phyloP scores from a whole-genome alignment of 441 rosid genomes.

The Sinapis alba region DNA sequence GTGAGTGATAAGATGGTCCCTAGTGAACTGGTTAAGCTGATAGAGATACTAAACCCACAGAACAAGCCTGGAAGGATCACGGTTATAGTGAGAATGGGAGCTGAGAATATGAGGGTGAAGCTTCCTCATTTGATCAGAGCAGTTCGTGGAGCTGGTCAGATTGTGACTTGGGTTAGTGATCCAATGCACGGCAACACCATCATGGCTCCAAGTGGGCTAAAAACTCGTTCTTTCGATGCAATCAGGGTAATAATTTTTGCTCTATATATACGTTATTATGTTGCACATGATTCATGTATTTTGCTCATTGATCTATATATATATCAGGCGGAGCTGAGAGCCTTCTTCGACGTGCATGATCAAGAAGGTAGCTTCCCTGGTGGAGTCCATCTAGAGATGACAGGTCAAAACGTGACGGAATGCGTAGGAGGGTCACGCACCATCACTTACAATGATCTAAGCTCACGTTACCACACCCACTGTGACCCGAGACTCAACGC shows the following conservation, averaged over 20 bases:
- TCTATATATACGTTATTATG: too few species aligned
- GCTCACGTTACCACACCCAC: constrained; percentile 92
- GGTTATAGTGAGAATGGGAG: constrained; percentile 88
- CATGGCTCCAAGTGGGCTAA: constrained; percentile 87
- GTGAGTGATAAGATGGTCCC: constrained; percentile 98
- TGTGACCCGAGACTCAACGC: constrained; percentile 96
- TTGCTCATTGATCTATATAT: background rate
- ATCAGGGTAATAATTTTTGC: constrained; percentile 82
- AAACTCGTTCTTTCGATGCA: constrained; percentile 93
- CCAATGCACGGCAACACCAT: constrained; percentile 99
- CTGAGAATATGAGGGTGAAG: constrained; percentile 98
- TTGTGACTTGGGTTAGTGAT: constrained; percentile 97
- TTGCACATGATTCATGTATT: background rate
- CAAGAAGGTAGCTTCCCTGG: constrained; percentile 95
- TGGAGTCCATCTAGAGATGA: constrained; percentile 94
- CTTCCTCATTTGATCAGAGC: constrained; percentile 92
- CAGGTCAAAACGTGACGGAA: constrained; percentile 92
- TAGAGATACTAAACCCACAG: constrained; percentile 89
- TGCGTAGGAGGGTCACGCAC: constrained; percentile 91
- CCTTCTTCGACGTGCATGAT: constrained; percentile 96
- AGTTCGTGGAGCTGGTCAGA: constrained; percentile 84
- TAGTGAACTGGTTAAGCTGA: constrained; percentile 75
- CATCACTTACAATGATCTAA: constrained; percentile 85
- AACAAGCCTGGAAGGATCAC: constrained; percentile 93
- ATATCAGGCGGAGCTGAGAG: constrained; percentile 85